Evolutionary conservation across 257 asterid genomes (phyloP).

Genomic region (Solanum pinnatisectum): DNA sequence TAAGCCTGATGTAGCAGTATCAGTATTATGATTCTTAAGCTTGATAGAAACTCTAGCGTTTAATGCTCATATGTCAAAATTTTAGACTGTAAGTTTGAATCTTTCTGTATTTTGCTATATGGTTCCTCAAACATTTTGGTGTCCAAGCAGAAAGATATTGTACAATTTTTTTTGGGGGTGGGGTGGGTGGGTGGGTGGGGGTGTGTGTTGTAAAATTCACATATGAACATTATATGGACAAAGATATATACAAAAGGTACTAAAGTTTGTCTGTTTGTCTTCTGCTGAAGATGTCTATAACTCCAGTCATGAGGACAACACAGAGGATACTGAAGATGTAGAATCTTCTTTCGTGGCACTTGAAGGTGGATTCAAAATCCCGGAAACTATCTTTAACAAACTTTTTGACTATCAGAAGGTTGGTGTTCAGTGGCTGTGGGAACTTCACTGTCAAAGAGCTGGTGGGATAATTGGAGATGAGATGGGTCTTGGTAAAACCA

Average conservation of each 20-base stretch:
- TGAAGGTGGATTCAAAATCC: constrained; percentile 88
- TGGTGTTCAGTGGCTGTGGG: constrained; percentile 99
- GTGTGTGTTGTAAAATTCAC: neutral
- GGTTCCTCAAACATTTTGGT: neutral
- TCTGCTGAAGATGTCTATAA: constrained; percentile 39
- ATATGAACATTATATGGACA: neutral
- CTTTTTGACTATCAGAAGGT: constrained; percentile 97
- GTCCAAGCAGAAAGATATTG: neutral
- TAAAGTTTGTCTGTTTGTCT: neutral
- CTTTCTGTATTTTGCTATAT: neutral
- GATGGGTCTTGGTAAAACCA: constrained; percentile 99
- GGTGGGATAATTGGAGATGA: constrained; percentile 99
- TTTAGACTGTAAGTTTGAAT: neutral
- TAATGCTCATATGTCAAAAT: neutral
- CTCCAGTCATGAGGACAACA: constrained; percentile 50
- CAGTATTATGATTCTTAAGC: neutral
- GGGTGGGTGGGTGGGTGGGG: neutral
- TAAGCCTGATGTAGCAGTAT: neutral
- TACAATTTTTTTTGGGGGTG: neutral
- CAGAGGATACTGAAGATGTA: constrained; percentile 40
- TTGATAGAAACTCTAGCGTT: neutral
- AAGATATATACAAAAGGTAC: neutral
- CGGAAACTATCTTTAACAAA: constrained; percentile 50
- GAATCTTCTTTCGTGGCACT: constrained; percentile 56
- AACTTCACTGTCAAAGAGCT: constrained; percentile 92